phyloP scores from a whole-genome alignment of 129 eudicot species.

The Escallonia rubra region DNA sequence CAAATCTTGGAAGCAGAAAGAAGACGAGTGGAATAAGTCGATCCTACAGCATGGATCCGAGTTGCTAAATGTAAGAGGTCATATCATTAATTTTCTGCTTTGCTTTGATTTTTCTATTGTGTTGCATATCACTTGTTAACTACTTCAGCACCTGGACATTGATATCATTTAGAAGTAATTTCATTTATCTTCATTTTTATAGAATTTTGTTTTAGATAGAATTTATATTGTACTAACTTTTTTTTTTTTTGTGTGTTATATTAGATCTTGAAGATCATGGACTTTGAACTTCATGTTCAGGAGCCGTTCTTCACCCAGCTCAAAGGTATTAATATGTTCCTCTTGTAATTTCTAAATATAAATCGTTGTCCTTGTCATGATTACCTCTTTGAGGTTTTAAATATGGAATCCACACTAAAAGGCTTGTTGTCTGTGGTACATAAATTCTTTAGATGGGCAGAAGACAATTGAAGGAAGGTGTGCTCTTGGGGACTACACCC shows the following conservation, averaged over 20 bases:
- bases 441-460: slow-evolving; percentile 50
- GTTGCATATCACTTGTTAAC: not conserved
- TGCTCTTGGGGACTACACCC: slow-evolving; percentile 56
- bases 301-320: slow-evolving; percentile 88
- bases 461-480: slow-evolving; percentile 97
- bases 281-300: slow-evolving; percentile 80
- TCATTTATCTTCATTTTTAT: no score
- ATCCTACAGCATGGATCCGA: slow-evolving; percentile 52
- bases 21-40: slow-evolving; percentile 48
- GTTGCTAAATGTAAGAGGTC: slow-evolving; percentile 45
- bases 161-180: no score
- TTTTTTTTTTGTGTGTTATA: no score
- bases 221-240: no score
- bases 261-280: slow-evolving; percentile 57
- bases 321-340: slow-evolving; percentile 36
- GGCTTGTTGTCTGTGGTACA: not conserved
- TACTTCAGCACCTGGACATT: no score
- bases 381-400: not conserved
- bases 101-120: not conserved
- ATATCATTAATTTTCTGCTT: not conserved
- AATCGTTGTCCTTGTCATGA: not conserved
- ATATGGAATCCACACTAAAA: not conserved
- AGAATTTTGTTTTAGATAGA: not conserved
- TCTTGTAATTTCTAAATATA: not conserved
- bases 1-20: slow-evolving; percentile 27